Conservation (phyloP, 495 filamentous ascomycete genomes). For the Daldinia vernicosa region DNA sequence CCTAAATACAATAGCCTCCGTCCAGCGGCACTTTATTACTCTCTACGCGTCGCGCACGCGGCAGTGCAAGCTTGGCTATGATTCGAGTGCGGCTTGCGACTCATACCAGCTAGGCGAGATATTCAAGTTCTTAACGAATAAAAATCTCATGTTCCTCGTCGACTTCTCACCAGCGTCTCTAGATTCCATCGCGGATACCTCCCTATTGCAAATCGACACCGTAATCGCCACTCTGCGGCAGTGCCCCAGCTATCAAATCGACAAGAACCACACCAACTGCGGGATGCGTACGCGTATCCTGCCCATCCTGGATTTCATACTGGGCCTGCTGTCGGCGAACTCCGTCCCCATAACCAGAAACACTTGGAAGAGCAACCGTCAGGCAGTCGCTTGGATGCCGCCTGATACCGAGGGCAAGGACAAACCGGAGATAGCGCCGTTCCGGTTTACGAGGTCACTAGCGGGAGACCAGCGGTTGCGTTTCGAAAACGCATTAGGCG, state of each 20-base stretch:
- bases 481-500: conserved; percentile 51
- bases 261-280: conserved; percentile 79
- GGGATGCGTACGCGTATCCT: conserved; percentile 73
- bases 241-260: conserved; percentile 81
- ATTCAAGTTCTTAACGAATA: conserved; percentile 76
- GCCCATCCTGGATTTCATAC: conserved; percentile 73
- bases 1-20: conserved; percentile 77
- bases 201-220: conserved; percentile 48
- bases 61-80: conserved; percentile 82
- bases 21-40: conserved; percentile 76
- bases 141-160: conserved; percentile 58
- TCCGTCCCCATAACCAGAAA: conserved; percentile 56
- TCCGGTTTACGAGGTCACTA: conserved; percentile 51
- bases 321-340: conserved; percentile 56
- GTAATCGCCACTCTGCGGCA: conserved; percentile 51
- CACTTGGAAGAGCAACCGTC: conserved; percentile 57
- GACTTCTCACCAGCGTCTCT: conserved; percentile 52
- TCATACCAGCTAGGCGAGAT: conserved; percentile 88
- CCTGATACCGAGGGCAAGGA: conserved; percentile 19
- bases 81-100: conserved; percentile 78
- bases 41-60: conserved; percentile 69
- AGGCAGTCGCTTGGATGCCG: conserved; percentile 46
- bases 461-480: conserved; percentile 53
- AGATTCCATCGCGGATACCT: conserved; percentile 44
- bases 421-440: conserved; percentile 40